Evolutionary conservation across 805 yeast genomes (phyloP).

Genomic region (Candida endomychidarum): DNA sequence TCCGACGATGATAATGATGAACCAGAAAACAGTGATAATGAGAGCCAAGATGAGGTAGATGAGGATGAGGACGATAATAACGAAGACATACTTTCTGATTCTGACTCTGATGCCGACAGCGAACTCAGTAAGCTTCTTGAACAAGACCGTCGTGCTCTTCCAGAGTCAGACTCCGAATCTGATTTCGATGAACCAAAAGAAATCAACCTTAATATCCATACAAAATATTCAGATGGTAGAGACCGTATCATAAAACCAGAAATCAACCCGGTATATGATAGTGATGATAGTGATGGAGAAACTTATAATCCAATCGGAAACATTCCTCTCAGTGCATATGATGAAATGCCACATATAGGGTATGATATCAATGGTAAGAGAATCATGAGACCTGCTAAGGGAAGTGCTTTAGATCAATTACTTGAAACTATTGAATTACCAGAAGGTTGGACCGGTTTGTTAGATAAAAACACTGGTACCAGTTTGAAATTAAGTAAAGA

Average conservation of each 20-base stretch:
- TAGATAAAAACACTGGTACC: conserved; percentile 86
- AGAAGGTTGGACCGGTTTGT: conserved; percentile 97
- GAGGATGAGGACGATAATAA: conserved; percentile 30
- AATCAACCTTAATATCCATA: conserved; percentile 38
- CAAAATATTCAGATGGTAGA: conserved; percentile 73
- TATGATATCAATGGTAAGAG: conserved; percentile 96
- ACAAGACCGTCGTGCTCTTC: conserved; percentile 40
- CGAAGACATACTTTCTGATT: conserved; percentile 21
- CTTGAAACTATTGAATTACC: conserved; percentile 91
- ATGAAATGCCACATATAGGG: conserved; percentile 96
- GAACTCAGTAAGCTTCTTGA: conserved; percentile 61
- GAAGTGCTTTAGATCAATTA: conserved; percentile 88
- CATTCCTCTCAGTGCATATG: conserved; percentile 89
- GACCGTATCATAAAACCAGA: conserved; percentile 82
- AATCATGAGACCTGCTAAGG: conserved; percentile 98
- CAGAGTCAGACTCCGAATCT: conserved; percentile 31
- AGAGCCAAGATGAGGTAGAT: conserved; percentile 33
- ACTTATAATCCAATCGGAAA: conserved; percentile 86
- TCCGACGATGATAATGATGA: conserved; percentile 22
- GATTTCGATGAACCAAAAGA: conserved; percentile 56
- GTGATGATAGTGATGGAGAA: conserved; percentile 89
- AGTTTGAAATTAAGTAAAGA: conserved; percentile 80
- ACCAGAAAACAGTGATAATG: conserved; percentile 24
- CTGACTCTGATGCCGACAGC: conserved; percentile 51
- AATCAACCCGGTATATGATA: conserved; percentile 90